Evolutionary conservation across 306 rosid genomes (phyloP), one percentile per base, ranked within the genome.

Genomic region (Corylus americana): DNA sequence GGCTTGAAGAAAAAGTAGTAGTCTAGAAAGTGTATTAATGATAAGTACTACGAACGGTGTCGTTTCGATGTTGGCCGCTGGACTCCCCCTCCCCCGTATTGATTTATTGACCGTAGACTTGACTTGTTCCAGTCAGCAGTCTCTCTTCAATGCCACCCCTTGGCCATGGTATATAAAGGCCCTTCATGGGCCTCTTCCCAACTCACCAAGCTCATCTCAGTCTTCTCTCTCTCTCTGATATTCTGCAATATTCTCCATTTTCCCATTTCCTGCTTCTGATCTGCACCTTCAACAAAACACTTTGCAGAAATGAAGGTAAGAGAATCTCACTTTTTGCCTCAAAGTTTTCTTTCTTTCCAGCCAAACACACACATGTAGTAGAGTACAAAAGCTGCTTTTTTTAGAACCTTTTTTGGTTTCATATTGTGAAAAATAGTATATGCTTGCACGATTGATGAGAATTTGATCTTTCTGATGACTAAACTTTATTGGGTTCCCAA

Each of bases 301-400:
- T 61, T 63, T 16, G 4, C 27, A 10, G 44, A 18, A 3, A 85
- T 81, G 90, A 85, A 83, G 91, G 93, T 89, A 7, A 35, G 69
- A 22, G 76, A 22, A 8, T n/a, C 48, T n/a, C 3, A 4, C 29
- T 55, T 71, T 17, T 63, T 31, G 49, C 55, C 35, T 6, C 7
- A 13, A 22, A 2, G 1, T 29, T 63, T 55, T 45, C 57, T 20
- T 31, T 48, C 66, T 25, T 51, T 9, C 18, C 7, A 47, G 16
- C 42, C 25, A 29, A n/a, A 20, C 55, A 37, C 58, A 49, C 3
- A 54, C 51, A 17, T 10, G 5, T 0, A 14, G 57, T 53, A 14
- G 57, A 16, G 2, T 11, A 49, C 5, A 59, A 59, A 59, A 27
- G 16, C 4, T 37, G 1, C 66, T 31, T 25, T 25, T 25, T 7